Conservation (phyloP, 768 basidiomycete genomes). For the Dictyophora rubrovolvata region DNA sequence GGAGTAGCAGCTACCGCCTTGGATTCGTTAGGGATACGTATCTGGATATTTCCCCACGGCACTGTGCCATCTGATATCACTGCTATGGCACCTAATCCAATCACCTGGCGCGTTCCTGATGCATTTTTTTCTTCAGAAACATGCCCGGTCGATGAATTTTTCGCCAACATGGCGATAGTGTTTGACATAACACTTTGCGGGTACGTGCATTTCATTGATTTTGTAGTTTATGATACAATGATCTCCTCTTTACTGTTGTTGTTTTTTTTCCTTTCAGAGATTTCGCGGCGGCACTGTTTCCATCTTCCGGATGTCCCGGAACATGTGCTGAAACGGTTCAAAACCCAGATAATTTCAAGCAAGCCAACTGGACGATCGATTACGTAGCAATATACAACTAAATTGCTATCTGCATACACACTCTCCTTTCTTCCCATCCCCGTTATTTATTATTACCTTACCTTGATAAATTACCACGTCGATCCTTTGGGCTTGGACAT, state of each 20-base stretch:
- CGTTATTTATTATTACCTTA: too few relatives aligned
- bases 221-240: background rate
- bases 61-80: constrained; percentile 27
- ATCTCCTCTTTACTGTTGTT: too few relatives aligned
- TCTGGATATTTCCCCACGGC: constrained; percentile 35
- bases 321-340: constrained; percentile 30
- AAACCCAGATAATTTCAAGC: constrained; percentile 43
- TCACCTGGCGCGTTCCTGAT: constrained; percentile 30
- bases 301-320: constrained; percentile 20
- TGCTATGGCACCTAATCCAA: constrained; percentile 24
- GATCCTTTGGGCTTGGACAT: too few relatives aligned
- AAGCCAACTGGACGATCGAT: constrained; percentile 18
- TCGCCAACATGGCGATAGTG: constrained; percentile 27
- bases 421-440: too few relatives aligned
- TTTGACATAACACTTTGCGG: constrained; percentile 26
- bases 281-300: constrained; percentile 28
- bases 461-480: too few relatives aligned
- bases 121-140: constrained; percentile 25
- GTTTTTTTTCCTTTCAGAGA: too few relatives aligned
- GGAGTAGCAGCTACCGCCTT: constrained; percentile 34
- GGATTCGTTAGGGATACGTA: constrained; percentile 28
- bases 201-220: background rate
- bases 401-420: too few relatives aligned
- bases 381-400: background rate
- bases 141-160: constrained; percentile 27